phyloP scores from a whole-genome alignment of 768 basidiomycete genomes.

The Leucosporidium scottii region DNA sequence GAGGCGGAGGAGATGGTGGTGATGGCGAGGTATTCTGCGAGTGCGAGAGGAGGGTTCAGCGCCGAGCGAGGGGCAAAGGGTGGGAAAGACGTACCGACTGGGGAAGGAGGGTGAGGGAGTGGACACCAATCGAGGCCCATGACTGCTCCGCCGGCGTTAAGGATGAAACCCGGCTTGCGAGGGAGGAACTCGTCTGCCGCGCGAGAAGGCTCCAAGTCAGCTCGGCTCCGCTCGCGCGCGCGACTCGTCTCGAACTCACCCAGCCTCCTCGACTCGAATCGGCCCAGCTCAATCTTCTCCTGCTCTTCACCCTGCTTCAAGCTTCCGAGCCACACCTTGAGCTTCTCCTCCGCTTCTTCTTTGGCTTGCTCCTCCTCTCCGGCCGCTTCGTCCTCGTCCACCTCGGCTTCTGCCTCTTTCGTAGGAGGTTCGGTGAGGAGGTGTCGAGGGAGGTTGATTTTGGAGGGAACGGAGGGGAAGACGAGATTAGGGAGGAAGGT shows the following conservation, averaged over 20 bases:
- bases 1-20: conserved; percentile 46
- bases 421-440: neutral
- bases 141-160: conserved; percentile 83
- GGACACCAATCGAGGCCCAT: conserved; percentile 95
- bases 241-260: neutral
- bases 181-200: conserved; percentile 60
- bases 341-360: neutral
- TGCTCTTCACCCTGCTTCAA: neutral
- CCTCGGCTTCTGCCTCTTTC: neutral
- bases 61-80: neutral
- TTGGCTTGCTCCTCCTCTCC: neutral
- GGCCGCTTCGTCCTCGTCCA: conserved; percentile 3
- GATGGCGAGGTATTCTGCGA: conserved; percentile 76
- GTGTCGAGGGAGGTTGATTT: conserved; percentile 3
- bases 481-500: conserved; percentile 6
- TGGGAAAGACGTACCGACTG: conserved; percentile 34
- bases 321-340: conserved; percentile 4
- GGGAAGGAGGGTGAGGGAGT: conserved; percentile 53
- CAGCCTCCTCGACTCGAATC: conserved; percentile 8
- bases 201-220: neutral
- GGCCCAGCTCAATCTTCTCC: neutral
- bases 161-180: conserved; percentile 58
- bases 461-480: neutral
- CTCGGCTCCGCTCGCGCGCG: neutral
- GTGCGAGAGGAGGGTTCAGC: neutral